Base-by-base conservation (phyloP, 768 basidiomycete species). In the Auricularia sp. region DNA sequence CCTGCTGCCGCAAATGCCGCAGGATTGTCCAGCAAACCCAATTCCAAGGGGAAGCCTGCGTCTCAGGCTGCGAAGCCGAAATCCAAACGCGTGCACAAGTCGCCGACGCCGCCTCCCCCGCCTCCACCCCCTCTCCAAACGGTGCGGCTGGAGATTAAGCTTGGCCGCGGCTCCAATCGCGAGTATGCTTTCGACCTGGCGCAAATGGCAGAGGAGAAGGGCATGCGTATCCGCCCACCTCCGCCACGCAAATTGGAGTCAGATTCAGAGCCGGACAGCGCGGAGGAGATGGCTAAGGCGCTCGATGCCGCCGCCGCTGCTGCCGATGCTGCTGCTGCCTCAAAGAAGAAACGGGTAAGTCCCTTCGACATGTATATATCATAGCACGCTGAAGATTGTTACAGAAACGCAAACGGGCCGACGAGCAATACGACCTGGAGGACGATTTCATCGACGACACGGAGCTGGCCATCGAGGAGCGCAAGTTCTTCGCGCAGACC, bases 371-470 rank as follows among this genome's bases (percentile, higher is more conserved):
- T 29, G 29, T 29, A 29, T 29, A 29, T 29, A 29, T 29, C 29
- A 29, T 2, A 29, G 29, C 29, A 29, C 29, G 29, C 29, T 29
- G 29, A 29, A 29, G 29, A 29, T 29, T 29, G 29, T 29, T 42
- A 7, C 39, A 58, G 58, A 67, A 68, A 63, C 65, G 67, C 37
- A 71, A 70, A 47, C 73, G 75, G 1, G 78, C 80, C 0, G 76
- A 84, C 24, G 91, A 90, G 72, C 92, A 94, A 71, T 99, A 99
- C 79, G 96, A 99, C 77, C 80, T 87, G 21, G 77, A 81, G 0
- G 97, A 99, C 76, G 90, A 92, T 0, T 98, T 98, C 78, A 97
- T 99, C 72, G 97, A 99, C 80, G 97, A 99, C 76, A 92, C 93
- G 1, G 96, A 98, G 72, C 79, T 96, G 64, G 87, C 85, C 33